These are phyloP conservation scores for Hortiboletus campestris DNA, from an alignment of 768 basidiomycete species.

Conservation along the genomic window DNA sequence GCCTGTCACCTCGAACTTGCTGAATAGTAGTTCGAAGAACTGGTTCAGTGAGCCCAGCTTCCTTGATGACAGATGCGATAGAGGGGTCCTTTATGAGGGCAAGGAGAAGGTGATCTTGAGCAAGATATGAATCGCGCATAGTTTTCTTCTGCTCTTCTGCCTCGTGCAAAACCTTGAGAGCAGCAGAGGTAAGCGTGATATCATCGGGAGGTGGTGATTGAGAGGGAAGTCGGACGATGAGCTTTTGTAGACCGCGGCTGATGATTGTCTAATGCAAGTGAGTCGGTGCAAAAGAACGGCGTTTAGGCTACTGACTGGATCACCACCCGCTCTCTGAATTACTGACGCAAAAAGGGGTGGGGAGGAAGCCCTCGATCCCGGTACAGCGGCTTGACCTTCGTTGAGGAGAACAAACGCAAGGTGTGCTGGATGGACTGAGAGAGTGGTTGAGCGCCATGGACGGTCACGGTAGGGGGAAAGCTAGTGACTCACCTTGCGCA, in stretches of 20 bases:
- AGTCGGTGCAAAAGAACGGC: not conserved
- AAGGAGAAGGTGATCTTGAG: conserved; percentile 88
- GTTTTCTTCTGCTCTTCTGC: conserved; percentile 77
- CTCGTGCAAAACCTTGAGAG: conserved; percentile 65
- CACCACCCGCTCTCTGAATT: conserved; percentile 81
- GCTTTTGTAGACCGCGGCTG: conserved; percentile 68
- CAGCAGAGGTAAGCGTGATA: conserved; percentile 54
- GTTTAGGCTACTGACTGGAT: conserved; percentile 52
- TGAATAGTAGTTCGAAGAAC: conserved; percentile 74
- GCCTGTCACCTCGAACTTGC: conserved; percentile 77
- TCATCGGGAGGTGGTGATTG: conserved; percentile 89
- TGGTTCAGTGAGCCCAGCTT: conserved; percentile 68
- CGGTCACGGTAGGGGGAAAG: not conserved
- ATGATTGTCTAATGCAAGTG: conserved; percentile 45
- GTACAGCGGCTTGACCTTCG: conserved; percentile 47
- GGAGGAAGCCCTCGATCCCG: conserved; percentile 29
- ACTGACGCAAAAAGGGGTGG: conserved; percentile 74
- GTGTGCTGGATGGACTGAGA: conserved; percentile 77
- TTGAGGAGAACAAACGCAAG: conserved; percentile 79
- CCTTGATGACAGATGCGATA: conserved; percentile 70
- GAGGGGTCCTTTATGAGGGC: conserved; percentile 76
- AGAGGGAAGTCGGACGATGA: conserved; percentile 77
- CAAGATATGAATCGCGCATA: conserved; percentile 89
- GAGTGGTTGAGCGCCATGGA: not conserved
- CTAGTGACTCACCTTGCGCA: conserved; percentile 59